A percentile compares a stretch with the other conserved stretches of the same genome.
These are phyloP conservation scores for Fusarium coffeatum DNA, from an alignment of 2,329 filamentous ascomycete species.

Conservation along the genomic window DNA sequence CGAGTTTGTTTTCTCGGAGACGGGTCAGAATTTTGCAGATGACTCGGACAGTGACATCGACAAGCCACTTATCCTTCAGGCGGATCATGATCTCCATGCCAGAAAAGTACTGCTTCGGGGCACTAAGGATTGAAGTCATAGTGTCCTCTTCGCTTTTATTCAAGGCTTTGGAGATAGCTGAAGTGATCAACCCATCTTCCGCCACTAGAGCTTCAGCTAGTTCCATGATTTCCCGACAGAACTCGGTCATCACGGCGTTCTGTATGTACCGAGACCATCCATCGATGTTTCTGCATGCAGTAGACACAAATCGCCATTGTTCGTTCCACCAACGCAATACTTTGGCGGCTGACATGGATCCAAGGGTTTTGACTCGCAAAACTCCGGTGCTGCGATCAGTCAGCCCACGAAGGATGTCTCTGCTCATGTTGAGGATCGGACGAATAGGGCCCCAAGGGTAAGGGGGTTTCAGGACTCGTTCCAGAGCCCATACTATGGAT, in stretches of 20 bases:
- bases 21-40: slow-evolving; percentile 86
- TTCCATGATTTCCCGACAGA: slow-evolving; percentile 95
- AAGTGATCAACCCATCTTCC: slow-evolving; percentile 85
- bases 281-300: slow-evolving; percentile 86
- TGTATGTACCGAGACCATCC: slow-evolving; percentile 82
- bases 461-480: slow-evolving; percentile 51
- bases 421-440: slow-evolving; percentile 67
- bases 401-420: slow-evolving; percentile 67
- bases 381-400: slow-evolving; percentile 68
- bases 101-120: slow-evolving; percentile 63
- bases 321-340: slow-evolving; percentile 84
- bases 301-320: slow-evolving; percentile 83
- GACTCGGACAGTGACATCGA: slow-evolving; percentile 82
- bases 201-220: slow-evolving; percentile 87
- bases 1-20: slow-evolving; percentile 80
- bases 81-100: slow-evolving; percentile 89
- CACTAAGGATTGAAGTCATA: slow-evolving; percentile 55
- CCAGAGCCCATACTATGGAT: slow-evolving; percentile 58
- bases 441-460: slow-evolving; percentile 68
- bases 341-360: slow-evolving; percentile 70
- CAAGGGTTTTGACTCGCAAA: slow-evolving; percentile 66
- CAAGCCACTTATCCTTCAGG: slow-evolving; percentile 86
- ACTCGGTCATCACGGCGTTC: slow-evolving; percentile 85
- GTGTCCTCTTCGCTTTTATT: slow-evolving; percentile 53
- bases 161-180: slow-evolving; percentile 64